Evolutionary conservation across 106 monocot species (phyloP).

Genomic region (Dendrobium huoshanense): DNA sequence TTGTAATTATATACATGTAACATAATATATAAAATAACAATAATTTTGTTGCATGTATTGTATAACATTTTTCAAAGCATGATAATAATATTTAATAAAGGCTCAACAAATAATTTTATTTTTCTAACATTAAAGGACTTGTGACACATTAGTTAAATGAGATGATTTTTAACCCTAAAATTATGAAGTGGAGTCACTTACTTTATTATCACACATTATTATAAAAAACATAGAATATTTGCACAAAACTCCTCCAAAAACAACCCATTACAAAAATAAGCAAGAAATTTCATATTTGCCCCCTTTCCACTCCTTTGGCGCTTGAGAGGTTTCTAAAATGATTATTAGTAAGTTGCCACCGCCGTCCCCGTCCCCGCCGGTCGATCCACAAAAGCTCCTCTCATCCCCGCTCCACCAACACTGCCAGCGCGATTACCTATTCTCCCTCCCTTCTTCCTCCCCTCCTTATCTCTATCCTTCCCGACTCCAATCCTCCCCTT

Average conservation of each 20-base stretch:
- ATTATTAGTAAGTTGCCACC: constrained; percentile 4
- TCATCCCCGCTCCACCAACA: constrained; percentile 13
- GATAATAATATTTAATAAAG: too few species aligned
- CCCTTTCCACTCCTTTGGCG: too few species aligned
- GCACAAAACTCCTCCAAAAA: neutral
- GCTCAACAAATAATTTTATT: too few species aligned
- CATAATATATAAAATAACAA: too few species aligned
- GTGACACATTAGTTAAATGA: too few species aligned
- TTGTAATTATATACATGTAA: too few species aligned
- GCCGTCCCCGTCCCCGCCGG: constrained; percentile 4
- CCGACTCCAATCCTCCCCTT: neutral
- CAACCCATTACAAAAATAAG: neutral
- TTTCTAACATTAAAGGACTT: too few species aligned
- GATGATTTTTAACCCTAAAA: too few species aligned
- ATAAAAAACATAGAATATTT: neutral
- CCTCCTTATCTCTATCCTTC: neutral
- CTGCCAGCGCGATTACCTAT: neutral
- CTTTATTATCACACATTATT: too few species aligned
- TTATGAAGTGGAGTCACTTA: too few species aligned
- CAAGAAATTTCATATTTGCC: neutral
- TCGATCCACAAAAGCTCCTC: constrained; percentile 1
- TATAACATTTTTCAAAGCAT: too few species aligned
- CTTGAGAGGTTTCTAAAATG: neutral
- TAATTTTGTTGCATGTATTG: too few species aligned
- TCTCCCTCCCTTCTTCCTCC: neutral